These are phyloP conservation scores for Agapanthus africanus DNA, from an alignment of 106 monocot genomes.

Conservation along the genomic window DNA sequence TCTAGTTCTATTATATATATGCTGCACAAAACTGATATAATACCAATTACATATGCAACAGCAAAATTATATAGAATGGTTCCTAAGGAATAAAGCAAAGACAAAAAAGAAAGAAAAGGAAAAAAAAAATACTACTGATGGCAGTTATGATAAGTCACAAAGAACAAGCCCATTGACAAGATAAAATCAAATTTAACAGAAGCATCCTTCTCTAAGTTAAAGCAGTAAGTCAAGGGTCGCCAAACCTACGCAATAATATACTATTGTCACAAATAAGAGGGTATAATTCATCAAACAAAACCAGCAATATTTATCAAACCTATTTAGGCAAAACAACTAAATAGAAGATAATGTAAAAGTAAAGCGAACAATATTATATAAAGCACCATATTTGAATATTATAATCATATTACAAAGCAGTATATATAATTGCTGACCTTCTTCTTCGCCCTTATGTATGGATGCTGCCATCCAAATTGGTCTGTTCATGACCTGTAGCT, in stretches of 20 bases:
- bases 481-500: conserved; percentile 36
- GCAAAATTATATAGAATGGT: neutral
- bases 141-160: neutral
- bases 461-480: conserved; percentile 96
- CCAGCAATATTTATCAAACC: neutral
- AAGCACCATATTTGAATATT: neutral
- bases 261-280: neutral
- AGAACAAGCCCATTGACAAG: neutral
- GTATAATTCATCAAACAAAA: neutral
- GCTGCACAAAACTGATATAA: neutral
- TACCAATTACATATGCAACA: neutral
- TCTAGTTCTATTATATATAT: too few relatives aligned
- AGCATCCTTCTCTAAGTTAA: neutral
- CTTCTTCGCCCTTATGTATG: conserved; percentile 83
- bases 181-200: neutral
- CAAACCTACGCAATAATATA: neutral
- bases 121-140: neutral
- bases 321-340: neutral
- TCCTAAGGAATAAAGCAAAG: too few relatives aligned
- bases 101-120: neutral
- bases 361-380: neutral
- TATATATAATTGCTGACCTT: conserved; percentile 36
- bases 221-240: neutral
- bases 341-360: neutral
- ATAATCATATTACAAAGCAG: conserved; percentile 1